Evolutionary conservation across 352 stramenopile species (phyloP), one percentile per base, ranked within the genome.

Genomic region (Discostella stelligera): DNA sequence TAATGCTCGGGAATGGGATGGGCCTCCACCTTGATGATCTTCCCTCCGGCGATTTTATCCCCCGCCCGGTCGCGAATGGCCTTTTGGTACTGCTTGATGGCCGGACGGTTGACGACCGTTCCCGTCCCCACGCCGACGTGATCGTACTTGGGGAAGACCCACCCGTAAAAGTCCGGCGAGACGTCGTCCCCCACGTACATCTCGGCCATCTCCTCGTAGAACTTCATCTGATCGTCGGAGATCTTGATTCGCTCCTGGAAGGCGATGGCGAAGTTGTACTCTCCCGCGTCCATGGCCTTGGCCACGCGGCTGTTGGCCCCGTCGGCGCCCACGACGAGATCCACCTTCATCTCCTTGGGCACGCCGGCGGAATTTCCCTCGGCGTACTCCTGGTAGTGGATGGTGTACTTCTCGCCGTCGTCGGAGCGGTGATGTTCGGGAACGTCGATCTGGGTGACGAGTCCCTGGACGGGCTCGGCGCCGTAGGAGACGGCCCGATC

Each of bases 171-270:
- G 80, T 96, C 93, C 25, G 93, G 93, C 25, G 88, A 94, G 27
- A 96, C 92, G 82, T 96, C 92, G 73, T 96, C 92, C 58, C 92
- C 92, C n/a, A 96, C 92, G 71, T 96, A 96, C 92, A 95, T 96
- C 77, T 96, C 92, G 16, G 92, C 92, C 84, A 96, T 93, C 80
- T 96, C 92, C 77, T 96, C 91, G 81, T 96, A 96, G 65, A 96
- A 96, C 5, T 81, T 79, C 93, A 96, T 96, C 81, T 96, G 89
- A 18, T 96, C 90, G 20, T 95, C 90, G 25, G 83, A 80, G 74
- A 96, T 95, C 79, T 95, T 95, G 71, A 96, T 95, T 54, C 93
- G 82, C 83, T 96, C 93, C 88, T 96, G 93, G 85, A 96, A 96
- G 20, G 93, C 93, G 79, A 96, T 96, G 70, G 93, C 93, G 69